Evolutionary conservation across 768 basidiomycete genomes (phyloP).

Genomic region (Russula emetica): DNA sequence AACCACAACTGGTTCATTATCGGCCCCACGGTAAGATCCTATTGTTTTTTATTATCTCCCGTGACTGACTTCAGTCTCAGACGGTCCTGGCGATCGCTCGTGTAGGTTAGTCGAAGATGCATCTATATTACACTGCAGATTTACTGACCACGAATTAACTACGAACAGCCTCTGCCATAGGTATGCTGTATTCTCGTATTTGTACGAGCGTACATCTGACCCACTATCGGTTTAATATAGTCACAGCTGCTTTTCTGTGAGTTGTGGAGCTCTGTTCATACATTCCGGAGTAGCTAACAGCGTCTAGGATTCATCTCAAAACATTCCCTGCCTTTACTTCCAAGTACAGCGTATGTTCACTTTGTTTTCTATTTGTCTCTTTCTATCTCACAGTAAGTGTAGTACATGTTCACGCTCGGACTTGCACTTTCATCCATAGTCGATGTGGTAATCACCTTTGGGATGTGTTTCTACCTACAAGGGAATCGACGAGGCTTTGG

Average conservation of each 20-base stretch:
- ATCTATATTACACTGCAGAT: not conserved
- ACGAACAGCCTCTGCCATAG: constrained; percentile 19
- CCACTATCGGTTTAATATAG: not conserved
- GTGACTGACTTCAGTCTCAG: constrained; percentile 12
- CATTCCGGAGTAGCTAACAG: not conserved
- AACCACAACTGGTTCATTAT: constrained; percentile 25
- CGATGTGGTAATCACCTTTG: constrained; percentile 26
- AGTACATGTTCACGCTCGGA: constrained; percentile 28
- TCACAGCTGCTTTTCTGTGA: constrained; percentile 22
- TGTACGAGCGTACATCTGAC: not conserved
- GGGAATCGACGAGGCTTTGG: constrained; percentile 26
- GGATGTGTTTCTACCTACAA: constrained; percentile 28
- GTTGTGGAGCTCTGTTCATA: not conserved
- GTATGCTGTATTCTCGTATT: constrained; percentile 11
- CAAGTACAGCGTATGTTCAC: constrained; percentile 3
- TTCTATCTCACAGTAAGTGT: not conserved
- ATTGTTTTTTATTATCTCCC: not conserved
- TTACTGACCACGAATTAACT: not conserved
- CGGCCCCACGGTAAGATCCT: constrained; percentile 15
- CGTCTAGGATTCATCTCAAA: constrained; percentile 12
- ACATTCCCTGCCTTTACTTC: constrained; percentile 16
- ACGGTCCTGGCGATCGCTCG: constrained; percentile 10
- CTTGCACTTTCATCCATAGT: constrained; percentile 22
- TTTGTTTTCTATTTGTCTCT: not conserved
- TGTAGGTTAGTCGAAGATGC: constrained; percentile 17